Evolutionary conservation across 106 monocot genomes (phyloP), one percentile per base, ranked within the genome.

Genomic region (Dioscorea alata): DNA sequence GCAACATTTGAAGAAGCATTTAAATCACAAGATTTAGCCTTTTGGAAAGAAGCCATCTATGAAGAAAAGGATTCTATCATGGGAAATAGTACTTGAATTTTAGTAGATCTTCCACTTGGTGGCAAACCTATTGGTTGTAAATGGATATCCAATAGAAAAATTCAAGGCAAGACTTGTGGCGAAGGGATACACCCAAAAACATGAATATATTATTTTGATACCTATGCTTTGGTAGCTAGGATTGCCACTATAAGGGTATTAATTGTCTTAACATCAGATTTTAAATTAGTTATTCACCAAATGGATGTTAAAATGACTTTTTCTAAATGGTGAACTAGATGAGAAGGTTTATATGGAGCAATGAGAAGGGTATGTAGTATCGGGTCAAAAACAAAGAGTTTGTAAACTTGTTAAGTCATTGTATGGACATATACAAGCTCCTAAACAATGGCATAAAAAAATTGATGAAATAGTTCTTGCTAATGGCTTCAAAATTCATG

Each of bases 71-170:
- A 72, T n/a, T 72, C 61, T 31, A 63, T 72, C 10, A 14, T 63
- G 5, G 9, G 63, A 6, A 73, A 73, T 53, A 8, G 65, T 0
- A 51, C 50, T 13, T 73, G 33, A 57, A 32, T 20, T 19, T 35
- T 73, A 2, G 18, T 17, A 52, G 13, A 72, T 13, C 20, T 72
- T 32, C 24, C 49, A n/a, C 61, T 13, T 8, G 0, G 60, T 25
- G 0, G 34, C 8, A 66, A 74, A 21, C 6, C 23, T 1, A 59
- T 74, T 19, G 23, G 35, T 19, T 57, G 23, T 59, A 66, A 59
- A 60, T 73, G 59, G 22, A n/a, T 74, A 23, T 67, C 66, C 17
- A 25, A 16, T 61, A 23, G 60, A 74, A 1, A 74, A 49, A n/a
- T 67, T 21, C 15, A 74, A 68, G 13, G 24, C 25, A 54, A 51